A percentile compares a stretch with the other conserved stretches of the same genome.
phyloP scores from a whole-genome alignment of 2,329 filamentous ascomycete species.

The Huntiella moniliformis region DNA sequence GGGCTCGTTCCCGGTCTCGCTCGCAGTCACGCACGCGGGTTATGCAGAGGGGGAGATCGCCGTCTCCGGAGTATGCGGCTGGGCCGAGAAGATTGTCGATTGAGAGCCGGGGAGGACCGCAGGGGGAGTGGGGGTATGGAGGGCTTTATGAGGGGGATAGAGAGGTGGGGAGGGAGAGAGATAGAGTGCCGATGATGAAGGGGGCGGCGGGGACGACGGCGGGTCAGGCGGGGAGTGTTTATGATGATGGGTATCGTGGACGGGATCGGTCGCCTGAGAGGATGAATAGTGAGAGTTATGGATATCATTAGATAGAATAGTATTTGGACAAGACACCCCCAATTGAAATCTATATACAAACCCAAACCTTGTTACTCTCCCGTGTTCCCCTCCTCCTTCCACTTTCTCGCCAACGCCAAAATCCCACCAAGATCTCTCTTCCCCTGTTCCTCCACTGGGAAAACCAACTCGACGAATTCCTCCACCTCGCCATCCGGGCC shows the following conservation, averaged over 20 bases:
- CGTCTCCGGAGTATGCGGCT: neutral
- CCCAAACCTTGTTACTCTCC: slow-evolving; percentile 8
- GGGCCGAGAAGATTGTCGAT: neutral
- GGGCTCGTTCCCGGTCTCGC: neutral
- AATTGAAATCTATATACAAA: neutral
- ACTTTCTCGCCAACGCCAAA: slow-evolving; percentile 68
- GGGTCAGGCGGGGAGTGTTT: slow-evolving; percentile 14
- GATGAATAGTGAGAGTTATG: slow-evolving; percentile 16
- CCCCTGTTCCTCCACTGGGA: slow-evolving; percentile 84
- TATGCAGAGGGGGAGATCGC: neutral
- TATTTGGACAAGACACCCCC: neutral
- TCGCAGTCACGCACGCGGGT: neutral
- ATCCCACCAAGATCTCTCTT: slow-evolving; percentile 68
- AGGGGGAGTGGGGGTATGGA: too few relatives aligned
- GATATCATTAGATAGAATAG: neutral
- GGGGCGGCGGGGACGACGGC: neutral
- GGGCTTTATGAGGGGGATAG: too few relatives aligned
- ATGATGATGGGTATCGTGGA: slow-evolving; percentile 20
- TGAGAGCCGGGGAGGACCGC: neutral
- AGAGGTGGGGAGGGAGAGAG: too few relatives aligned
- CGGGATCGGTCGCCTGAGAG: slow-evolving; percentile 25
- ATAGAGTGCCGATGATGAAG: neutral
- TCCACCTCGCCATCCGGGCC: slow-evolving; percentile 86
- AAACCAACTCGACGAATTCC: slow-evolving; percentile 94
- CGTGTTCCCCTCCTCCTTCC: slow-evolving; percentile 49